These are phyloP conservation scores for Drechslera avenae DNA, from an alignment of 2,329 filamentous ascomycete genomes.

Conservation along the genomic window DNA sequence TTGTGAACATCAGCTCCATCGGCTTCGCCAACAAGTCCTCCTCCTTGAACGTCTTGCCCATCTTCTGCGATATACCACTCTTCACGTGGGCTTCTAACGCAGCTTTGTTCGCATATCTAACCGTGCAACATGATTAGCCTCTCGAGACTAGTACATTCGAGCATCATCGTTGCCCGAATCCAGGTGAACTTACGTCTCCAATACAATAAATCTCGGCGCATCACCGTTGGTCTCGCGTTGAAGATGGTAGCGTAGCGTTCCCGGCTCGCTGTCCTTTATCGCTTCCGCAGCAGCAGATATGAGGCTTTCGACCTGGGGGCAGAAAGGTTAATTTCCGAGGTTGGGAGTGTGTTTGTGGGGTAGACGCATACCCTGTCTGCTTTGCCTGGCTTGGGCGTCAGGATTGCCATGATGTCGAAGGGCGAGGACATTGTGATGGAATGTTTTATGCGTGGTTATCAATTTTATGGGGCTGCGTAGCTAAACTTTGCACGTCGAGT, in stretches of 20 bases:
- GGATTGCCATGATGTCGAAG: slow-evolving; percentile 40
- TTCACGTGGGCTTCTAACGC: slow-evolving; percentile 34
- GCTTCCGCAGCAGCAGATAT: slow-evolving; percentile 27
- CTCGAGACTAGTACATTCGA: background rate
- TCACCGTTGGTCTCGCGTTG: slow-evolving; percentile 38
- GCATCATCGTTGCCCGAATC: background rate
- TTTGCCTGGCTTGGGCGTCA: slow-evolving; percentile 40
- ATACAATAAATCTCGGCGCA: slow-evolving; percentile 35
- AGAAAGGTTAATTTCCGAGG: background rate
- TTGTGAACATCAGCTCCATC: slow-evolving; percentile 36
- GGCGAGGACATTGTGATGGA: slow-evolving; percentile 21
- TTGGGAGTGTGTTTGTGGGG: background rate
- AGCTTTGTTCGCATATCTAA: slow-evolving; percentile 41
- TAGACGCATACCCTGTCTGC: slow-evolving; percentile 32
- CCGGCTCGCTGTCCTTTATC: slow-evolving; percentile 43
- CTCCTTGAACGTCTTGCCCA: slow-evolving; percentile 31
- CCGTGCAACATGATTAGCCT: background rate
- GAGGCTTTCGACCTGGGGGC: slow-evolving; percentile 37
- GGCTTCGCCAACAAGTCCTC: slow-evolving; percentile 39
- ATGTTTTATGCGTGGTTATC: background rate
- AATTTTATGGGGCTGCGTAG: too few species aligned
- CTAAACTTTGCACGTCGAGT: too few species aligned
- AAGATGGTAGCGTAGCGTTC: slow-evolving; percentile 41
- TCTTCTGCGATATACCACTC: slow-evolving; percentile 28
- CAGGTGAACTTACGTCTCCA: slow-evolving; percentile 40